Evolutionary conservation across 305 asterid genomes (phyloP).

Genomic region (Rubia tinctorum): DNA sequence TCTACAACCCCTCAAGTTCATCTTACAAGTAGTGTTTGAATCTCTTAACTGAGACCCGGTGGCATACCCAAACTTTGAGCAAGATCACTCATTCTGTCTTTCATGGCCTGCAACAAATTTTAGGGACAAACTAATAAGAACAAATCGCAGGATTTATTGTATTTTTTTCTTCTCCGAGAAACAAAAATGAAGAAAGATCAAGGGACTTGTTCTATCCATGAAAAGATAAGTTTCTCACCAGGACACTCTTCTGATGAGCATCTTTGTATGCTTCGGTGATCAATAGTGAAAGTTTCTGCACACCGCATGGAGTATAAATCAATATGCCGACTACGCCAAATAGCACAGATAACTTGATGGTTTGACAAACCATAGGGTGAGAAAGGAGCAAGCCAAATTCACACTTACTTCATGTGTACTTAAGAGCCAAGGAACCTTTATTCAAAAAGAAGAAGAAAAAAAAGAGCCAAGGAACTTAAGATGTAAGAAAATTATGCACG

Average conservation of each 20-base stretch:
- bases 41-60: conserved; percentile 37
- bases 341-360: not conserved
- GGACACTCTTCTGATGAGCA: conserved; percentile 91
- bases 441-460: too few relatives aligned
- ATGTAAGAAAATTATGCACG: not conserved
- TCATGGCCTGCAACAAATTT: conserved; percentile 65
- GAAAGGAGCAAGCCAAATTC: not conserved
- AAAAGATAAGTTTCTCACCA: conserved; percentile 37
- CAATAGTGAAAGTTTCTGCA: conserved; percentile 76
- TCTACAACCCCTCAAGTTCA: conserved; percentile 19
- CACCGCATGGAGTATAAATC: not conserved
- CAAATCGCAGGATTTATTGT: not conserved
- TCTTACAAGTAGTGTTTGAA: conserved; percentile 20
- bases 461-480: not conserved
- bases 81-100: conserved; percentile 85
- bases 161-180: not conserved
- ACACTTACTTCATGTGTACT: too few relatives aligned
- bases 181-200: not conserved
- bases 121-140: not conserved
- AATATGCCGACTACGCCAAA: not conserved
- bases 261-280: conserved; percentile 91
- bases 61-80: conserved; percentile 99
- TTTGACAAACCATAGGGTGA: not conserved
- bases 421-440: too few relatives aligned
- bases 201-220: not conserved